phyloP scores from a whole-genome alignment of 345 rosid genomes.

The Balakata baccata region DNA sequence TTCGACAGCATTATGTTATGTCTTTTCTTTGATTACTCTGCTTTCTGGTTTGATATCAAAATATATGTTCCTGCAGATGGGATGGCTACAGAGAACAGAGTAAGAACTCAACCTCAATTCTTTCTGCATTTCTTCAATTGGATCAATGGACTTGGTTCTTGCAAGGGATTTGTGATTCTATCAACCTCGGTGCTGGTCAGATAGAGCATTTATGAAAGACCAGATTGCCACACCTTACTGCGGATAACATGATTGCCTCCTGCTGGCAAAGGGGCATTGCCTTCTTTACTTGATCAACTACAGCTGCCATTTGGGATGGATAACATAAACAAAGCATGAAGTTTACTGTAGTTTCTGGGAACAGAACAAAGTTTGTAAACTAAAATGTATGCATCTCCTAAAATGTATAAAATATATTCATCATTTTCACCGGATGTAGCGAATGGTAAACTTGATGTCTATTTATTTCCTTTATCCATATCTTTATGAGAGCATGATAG shows the following conservation, averaged over 20 bases:
- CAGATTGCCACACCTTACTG: too few relatives aligned
- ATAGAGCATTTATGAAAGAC: neutral
- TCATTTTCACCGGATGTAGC: neutral
- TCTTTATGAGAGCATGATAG: too few relatives aligned
- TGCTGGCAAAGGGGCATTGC: neutral
- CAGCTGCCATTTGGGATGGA: neutral
- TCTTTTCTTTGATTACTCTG: neutral
- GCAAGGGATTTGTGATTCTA: neutral
- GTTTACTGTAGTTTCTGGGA: neutral
- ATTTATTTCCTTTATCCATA: too few relatives aligned
- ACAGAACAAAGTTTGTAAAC: neutral
- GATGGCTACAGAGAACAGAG: conserved; percentile 63
- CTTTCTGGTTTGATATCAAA: neutral
- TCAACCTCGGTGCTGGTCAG: neutral
- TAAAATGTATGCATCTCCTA: neutral
- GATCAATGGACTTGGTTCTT: neutral
- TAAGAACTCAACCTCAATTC: conserved; percentile 16
- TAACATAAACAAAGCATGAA: neutral
- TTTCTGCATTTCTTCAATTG: conserved; percentile 9
- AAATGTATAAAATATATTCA: neutral
- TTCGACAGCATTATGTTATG: neutral
- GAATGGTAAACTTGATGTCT: too few relatives aligned
- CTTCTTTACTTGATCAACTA: too few relatives aligned
- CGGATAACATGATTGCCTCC: neutral
- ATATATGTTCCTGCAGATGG: conserved; percentile 37